Evolutionary conservation across 2,329 filamentous ascomycete genomes (phyloP).

Genomic region (Didymella exigua): DNA sequence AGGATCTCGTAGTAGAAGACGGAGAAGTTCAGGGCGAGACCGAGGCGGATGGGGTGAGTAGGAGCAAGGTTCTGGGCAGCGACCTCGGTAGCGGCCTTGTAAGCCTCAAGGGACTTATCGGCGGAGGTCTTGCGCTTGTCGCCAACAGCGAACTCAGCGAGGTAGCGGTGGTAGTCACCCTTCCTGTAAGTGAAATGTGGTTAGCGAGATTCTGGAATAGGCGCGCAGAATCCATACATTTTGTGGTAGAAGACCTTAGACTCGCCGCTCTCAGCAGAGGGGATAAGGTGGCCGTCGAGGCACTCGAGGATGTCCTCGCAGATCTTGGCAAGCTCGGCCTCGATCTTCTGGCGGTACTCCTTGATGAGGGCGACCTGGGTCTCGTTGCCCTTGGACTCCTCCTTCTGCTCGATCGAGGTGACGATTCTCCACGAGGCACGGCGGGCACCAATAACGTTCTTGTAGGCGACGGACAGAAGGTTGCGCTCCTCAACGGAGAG

Average conservation of each 20-base stretch:
- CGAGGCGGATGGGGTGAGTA: conserved; percentile 91
- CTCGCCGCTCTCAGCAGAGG: conserved; percentile 91
- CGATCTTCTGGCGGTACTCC: conserved; percentile 99
- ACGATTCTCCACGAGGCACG: conserved; percentile 99
- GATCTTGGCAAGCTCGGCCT: conserved; percentile 94
- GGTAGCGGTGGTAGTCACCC: conserved; percentile 99
- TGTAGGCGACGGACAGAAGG: conserved; percentile 96
- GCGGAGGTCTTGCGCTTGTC: conserved; percentile 95
- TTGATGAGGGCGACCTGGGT: conserved; percentile 90
- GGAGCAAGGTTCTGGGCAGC: conserved; percentile 87
- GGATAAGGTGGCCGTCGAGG: conserved; percentile 91
- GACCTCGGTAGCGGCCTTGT: conserved; percentile 92
- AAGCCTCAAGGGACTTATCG: conserved; percentile 93
- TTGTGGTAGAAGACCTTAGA: conserved; percentile 99
- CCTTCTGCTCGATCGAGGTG: conserved; percentile 98
- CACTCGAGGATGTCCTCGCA: conserved; percentile 97
- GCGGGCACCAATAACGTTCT: conserved; percentile 96
- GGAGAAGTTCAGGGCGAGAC: conserved; percentile 93
- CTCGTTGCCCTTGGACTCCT: conserved; percentile 98
- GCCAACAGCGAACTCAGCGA: conserved; percentile 93
- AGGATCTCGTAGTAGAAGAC: conserved; percentile 99
- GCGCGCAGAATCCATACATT: conserved; percentile 68
- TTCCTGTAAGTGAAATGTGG: conserved; percentile 67
- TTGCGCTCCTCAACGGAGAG: conserved; percentile 90
- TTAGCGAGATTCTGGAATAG: conserved; percentile 20